A percentile compares a stretch with the other conserved stretches of the same genome.
Evolutionary conservation across 1,284 basidiomycete genomes (phyloP).

Genomic region (Heterobasidion irregulare): DNA sequence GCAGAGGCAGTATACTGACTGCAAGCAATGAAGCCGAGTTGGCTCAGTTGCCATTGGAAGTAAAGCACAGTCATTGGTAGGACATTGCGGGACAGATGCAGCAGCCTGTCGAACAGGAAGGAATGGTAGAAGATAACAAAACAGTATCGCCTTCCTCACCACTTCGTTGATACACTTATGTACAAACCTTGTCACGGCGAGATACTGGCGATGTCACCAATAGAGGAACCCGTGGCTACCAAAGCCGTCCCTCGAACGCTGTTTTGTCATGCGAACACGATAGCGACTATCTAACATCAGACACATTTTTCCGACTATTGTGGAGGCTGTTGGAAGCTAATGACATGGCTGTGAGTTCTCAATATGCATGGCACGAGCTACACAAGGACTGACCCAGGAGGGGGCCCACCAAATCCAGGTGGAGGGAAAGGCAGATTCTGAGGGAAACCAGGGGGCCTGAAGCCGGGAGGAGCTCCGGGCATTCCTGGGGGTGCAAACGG

Average conservation of each 20-base stretch:
- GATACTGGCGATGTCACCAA: background rate
- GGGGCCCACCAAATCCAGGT: constrained; percentile 72
- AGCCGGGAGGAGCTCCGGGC: constrained; percentile 70
- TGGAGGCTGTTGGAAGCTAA: constrained; percentile 37
- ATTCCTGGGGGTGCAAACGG: constrained; percentile 81
- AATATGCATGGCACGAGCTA: background rate
- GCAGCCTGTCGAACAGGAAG: background rate
- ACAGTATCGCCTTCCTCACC: background rate
- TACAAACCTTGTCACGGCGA: background rate
- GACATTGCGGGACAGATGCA: background rate
- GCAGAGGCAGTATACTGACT: background rate
- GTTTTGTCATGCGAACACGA: background rate
- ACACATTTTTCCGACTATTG: background rate
- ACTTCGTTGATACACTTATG: background rate
- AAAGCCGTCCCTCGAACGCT: background rate
- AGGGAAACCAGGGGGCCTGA: constrained; percentile 75
- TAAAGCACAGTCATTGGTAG: background rate
- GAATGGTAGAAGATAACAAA: background rate
- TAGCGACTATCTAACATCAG: background rate
- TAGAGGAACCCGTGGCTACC: background rate
- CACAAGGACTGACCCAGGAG: constrained; percentile 64
- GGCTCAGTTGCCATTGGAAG: background rate
- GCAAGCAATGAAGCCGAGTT: background rate
- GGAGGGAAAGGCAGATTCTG: constrained; percentile 55
- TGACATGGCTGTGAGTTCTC: constrained; percentile 3